These are phyloP conservation scores for Trichosporon asahii DNA, from an alignment of 1,284 basidiomycete species.

Conservation along the genomic window DNA sequence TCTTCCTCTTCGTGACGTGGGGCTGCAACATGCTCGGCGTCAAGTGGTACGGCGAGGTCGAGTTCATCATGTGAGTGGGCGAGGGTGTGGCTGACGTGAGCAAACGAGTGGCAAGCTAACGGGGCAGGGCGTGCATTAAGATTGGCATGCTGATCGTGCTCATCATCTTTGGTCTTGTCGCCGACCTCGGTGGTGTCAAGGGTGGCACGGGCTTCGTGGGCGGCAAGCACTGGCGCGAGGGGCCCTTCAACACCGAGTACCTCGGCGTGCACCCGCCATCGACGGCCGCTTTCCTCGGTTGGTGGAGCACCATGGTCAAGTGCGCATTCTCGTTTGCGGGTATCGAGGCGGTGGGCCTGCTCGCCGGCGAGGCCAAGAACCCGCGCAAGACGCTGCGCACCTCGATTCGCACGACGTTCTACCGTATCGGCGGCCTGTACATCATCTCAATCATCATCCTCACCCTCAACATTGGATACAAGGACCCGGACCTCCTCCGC, in stretches of 20 bases:
- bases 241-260: constrained; percentile 30
- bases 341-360: constrained; percentile 49
- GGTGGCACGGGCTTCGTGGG: constrained; percentile 53
- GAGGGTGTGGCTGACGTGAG: constrained; percentile 5
- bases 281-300: constrained; percentile 57
- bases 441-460: constrained; percentile 40
- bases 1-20: constrained; percentile 14
- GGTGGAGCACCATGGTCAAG: constrained; percentile 58
- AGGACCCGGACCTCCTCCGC: constrained; percentile 49
- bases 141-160: constrained; percentile 19
- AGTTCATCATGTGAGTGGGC: constrained; percentile 61
- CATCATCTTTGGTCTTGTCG: constrained; percentile 63
- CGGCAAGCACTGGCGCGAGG: constrained; percentile 20
- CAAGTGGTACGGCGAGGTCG: constrained; percentile 24
- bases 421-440: constrained; percentile 66
- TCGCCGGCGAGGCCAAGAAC: constrained; percentile 55
- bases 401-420: constrained; percentile 58
- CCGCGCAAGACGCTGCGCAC: constrained; percentile 68
- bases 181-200: constrained; percentile 70
- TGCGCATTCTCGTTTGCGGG: constrained; percentile 39
- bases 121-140: constrained; percentile 13
- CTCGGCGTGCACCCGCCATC: constrained; percentile 17
- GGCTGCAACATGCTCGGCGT: constrained; percentile 20
- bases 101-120: background rate
- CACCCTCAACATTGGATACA: constrained; percentile 12